A percentile compares a stretch with the other conserved stretches of the same genome.
Conservation (phyloP, 805 yeast genomes). For the Saturnispora mendoncae region DNA sequence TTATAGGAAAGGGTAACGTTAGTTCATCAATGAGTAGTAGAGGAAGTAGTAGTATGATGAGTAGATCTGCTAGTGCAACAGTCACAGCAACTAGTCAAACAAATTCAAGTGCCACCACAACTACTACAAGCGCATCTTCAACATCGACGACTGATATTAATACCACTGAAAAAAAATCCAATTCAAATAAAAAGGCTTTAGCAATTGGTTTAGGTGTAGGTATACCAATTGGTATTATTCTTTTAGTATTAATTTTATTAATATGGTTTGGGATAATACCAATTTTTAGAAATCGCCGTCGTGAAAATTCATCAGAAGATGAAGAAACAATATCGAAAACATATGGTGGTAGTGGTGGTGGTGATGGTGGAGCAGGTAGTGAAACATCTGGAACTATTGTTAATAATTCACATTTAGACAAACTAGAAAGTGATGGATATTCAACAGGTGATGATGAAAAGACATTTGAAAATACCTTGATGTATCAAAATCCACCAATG, state of each 20-base stretch:
- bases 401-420: constrained; percentile 35
- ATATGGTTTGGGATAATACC: constrained; percentile 40
- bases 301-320: constrained; percentile 29
- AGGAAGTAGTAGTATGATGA: constrained; percentile 5
- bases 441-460: constrained; percentile 38
- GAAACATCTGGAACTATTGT: neutral
- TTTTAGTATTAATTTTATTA: constrained; percentile 41
- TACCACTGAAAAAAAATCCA: constrained; percentile 20
- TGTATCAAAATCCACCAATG: constrained; percentile 20
- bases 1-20: constrained; percentile 40
- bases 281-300: constrained; percentile 25
- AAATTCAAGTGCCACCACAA: constrained; percentile 23
- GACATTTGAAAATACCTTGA: constrained; percentile 1
- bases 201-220: constrained; percentile 91
- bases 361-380: constrained; percentile 28
- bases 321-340: constrained; percentile 18
- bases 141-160: constrained; percentile 21
- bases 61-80: constrained; percentile 17
- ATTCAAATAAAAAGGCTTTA: constrained; percentile 35
- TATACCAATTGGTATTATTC: constrained; percentile 51
- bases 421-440: constrained; percentile 34
- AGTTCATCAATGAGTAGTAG: constrained; percentile 19
- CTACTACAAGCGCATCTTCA: constrained; percentile 26
- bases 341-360: constrained; percentile 21
- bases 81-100: constrained; percentile 17